Percentiles rank a stretch among this genome's conserved stretches.
Conservation (phyloP, 1,139 yeast species). For the Diutina ranongensis region DNA sequence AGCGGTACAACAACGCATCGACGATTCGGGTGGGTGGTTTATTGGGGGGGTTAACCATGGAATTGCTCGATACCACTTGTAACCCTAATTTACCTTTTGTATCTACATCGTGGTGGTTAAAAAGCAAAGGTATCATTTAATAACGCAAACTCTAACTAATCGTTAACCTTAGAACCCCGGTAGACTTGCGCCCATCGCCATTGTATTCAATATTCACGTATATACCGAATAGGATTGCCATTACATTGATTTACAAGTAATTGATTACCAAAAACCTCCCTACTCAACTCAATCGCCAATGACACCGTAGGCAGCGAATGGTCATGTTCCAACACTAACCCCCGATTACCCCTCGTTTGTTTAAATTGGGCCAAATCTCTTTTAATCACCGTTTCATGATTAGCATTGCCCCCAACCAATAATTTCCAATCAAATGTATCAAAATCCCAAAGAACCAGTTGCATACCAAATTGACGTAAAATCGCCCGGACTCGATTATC, state of each 20-base stretch:
- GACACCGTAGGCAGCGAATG: constrained; percentile 56
- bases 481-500: constrained; percentile 79
- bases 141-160: no score
- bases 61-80: no score
- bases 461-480: constrained; percentile 76
- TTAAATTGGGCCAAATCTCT: constrained; percentile 47
- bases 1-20: no score
- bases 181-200: no score
- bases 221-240: not conserved
- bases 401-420: constrained; percentile 20
- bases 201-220: not conserved
- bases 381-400: constrained; percentile 38
- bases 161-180: no score
- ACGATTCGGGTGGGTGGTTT: no score
- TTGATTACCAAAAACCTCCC: constrained; percentile 34
- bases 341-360: constrained; percentile 26
- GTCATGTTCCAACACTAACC: constrained; percentile 80
- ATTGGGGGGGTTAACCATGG: no score
- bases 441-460: constrained; percentile 81
- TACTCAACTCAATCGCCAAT: constrained; percentile 47
- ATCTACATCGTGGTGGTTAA: no score
- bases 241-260: constrained; percentile 80
- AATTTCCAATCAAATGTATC: constrained; percentile 91
- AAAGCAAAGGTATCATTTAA: no score
- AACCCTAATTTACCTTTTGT: no score